These are phyloP conservation scores for Oryza glumipatula DNA, from an alignment of 176 grass and related monocot genomes.

Conservation along the genomic window DNA sequence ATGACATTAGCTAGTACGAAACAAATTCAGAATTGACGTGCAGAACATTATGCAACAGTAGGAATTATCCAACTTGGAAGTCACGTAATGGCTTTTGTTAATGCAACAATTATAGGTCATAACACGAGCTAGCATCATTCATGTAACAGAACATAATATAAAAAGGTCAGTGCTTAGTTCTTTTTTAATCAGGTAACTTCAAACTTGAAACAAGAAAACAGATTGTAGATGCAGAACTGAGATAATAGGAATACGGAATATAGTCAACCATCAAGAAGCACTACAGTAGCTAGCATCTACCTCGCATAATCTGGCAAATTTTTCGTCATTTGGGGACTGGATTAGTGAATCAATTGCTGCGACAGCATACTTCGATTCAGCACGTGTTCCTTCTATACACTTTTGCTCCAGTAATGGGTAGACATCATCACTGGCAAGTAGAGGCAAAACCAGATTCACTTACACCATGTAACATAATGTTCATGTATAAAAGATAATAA, in stretches of 20 bases:
- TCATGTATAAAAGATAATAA: conserved; percentile 5
- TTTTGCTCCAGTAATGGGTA: conserved; percentile 83
- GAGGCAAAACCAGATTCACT: conserved; percentile 36
- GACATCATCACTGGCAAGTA: conserved; percentile 56
- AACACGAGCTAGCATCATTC: background rate
- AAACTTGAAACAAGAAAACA: conserved; percentile 32
- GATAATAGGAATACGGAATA: conserved; percentile 6
- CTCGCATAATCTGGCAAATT: conserved; percentile 67
- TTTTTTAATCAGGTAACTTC: conserved; percentile 7
- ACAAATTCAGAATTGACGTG: background rate
- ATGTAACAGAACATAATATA: conserved; percentile 13
- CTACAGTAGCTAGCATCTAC: conserved; percentile 40
- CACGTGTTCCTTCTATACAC: conserved; percentile 89
- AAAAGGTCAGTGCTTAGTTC: background rate
- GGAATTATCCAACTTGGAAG: background rate
- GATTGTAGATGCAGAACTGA: background rate
- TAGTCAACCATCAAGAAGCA: background rate
- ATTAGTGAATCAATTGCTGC: conserved; percentile 67
- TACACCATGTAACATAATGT: conserved; percentile 30
- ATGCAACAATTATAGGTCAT: background rate
- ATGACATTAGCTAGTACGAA: background rate
- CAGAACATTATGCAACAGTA: background rate
- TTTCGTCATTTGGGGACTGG: conserved; percentile 48
- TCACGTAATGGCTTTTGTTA: background rate
- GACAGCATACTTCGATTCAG: conserved; percentile 88